Percentiles rank a stretch among this genome's conserved stretches.
These are phyloP conservation scores for Paramecium pentaurelia DNA, from an alignment of 73 alveolate species.

Conservation along the genomic window DNA sequence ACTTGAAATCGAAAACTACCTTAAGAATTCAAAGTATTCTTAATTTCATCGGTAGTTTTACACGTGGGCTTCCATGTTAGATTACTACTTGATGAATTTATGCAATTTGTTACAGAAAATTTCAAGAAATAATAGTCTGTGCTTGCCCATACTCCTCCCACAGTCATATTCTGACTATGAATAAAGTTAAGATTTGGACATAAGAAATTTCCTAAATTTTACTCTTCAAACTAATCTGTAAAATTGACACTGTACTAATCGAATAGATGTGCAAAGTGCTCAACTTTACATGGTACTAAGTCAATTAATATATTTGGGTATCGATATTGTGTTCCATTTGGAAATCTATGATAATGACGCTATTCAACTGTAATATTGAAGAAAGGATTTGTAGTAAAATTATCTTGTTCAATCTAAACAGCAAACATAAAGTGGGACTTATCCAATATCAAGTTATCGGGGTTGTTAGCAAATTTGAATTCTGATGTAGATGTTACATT, in stretches of 20 bases:
- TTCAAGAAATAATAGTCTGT: background rate
- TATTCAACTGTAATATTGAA: background rate
- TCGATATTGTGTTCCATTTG: background rate
- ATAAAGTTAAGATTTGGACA: conserved; percentile 32
- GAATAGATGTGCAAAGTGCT: conserved; percentile 11
- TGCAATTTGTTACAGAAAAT: conserved; percentile 9
- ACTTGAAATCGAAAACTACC: conserved; percentile 7
- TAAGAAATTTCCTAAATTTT: conserved; percentile 9
- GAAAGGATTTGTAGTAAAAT: background rate
- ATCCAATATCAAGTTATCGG: background rate
- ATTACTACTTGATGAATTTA: background rate
- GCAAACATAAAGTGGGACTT: conserved; percentile 2
- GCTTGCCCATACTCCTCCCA: conserved; percentile 31
- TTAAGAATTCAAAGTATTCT: background rate
- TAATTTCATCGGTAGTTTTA: background rate
- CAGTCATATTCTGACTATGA: background rate
- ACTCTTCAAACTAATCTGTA: background rate
- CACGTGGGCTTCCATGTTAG: conserved; percentile 57
- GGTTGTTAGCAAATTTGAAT: background rate
- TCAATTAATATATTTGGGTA: conserved; percentile 1
- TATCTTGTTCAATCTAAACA: conserved; percentile 1
- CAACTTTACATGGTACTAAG: conserved; percentile 28
- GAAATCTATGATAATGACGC: background rate
- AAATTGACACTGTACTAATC: background rate
- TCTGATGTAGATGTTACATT: background rate